These are phyloP conservation scores for Penicillium crustosum DNA, from an alignment of 2,329 filamentous ascomycete species.

Conservation along the genomic window DNA sequence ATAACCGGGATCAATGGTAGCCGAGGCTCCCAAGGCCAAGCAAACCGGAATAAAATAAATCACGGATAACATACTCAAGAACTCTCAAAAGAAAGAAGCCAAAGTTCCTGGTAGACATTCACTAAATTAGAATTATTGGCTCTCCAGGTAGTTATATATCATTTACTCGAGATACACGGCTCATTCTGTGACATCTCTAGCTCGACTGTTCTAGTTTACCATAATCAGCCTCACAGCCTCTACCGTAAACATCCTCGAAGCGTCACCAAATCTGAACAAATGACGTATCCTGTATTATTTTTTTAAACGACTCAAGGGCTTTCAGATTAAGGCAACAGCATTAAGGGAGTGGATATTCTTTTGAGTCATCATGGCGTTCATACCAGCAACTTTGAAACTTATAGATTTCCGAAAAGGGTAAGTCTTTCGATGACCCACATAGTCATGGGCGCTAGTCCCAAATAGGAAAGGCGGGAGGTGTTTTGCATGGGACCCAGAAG, in stretches of 20 bases:
- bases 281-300: neutral
- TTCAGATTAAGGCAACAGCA: neutral
- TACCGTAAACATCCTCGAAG: neutral
- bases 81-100: neutral
- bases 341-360: neutral
- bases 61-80: neutral
- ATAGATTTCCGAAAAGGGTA: neutral
- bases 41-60: neutral
- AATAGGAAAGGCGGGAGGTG: neutral
- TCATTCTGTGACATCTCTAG: neutral
- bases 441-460: neutral
- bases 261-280: neutral
- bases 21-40: neutral
- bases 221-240: neutral
- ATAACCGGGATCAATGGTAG: neutral
- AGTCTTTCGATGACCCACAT: neutral
- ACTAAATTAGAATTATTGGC: neutral
- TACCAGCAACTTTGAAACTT: neutral
- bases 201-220: no score
- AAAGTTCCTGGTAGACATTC: neutral
- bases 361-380: neutral
- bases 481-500: neutral
- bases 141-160: neutral
- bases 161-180: neutral
- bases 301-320: neutral